A percentile compares a stretch with the other conserved stretches of the same genome.
Evolutionary conservation across 169 alveolate genomes (phyloP).

Genomic region (Pseudocohnilembus persalinus): DNA sequence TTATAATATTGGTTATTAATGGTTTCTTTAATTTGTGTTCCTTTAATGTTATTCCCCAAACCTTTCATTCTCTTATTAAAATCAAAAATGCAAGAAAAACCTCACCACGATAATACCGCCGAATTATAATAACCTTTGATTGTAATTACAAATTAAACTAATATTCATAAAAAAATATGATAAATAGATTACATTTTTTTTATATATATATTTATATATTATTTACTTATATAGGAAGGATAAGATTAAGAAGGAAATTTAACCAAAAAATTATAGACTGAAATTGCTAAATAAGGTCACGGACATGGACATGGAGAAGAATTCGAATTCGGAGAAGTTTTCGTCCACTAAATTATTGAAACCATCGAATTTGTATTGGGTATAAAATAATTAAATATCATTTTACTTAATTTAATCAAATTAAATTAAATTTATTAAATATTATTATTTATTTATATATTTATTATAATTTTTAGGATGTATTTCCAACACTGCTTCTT

Average conservation of each 20-base stretch:
- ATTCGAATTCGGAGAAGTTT: constrained; percentile 85
- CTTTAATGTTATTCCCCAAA: constrained; percentile 95
- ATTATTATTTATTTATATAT: neutral
- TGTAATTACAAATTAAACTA: too few relatives aligned
- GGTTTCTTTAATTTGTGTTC: constrained; percentile 88
- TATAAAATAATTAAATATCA: too few relatives aligned
- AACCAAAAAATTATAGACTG: constrained; percentile 44
- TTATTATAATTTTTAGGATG: constrained; percentile 77
- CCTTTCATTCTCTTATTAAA: constrained; percentile 74
- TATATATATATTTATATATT: too few relatives aligned
- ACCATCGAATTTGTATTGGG: constrained; percentile 97
- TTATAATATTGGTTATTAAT: constrained; percentile 81
- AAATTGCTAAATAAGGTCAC: constrained; percentile 53
- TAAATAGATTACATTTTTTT: too few relatives aligned
- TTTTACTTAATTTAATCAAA: too few relatives aligned
- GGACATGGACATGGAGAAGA: constrained; percentile 52
- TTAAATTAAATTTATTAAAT: neutral
- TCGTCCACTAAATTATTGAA: constrained; percentile 96
- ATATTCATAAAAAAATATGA: too few relatives aligned
- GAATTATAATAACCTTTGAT: too few relatives aligned
- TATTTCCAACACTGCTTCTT: constrained; percentile 99
- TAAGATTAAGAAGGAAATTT: constrained; percentile 50
- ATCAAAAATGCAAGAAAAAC: constrained; percentile 6
- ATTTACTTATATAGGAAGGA: too few relatives aligned
- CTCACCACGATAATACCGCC: neutral